Conservation (phyloP, 208 protist species). For the Acanthamoeba lugdunensis region DNA sequence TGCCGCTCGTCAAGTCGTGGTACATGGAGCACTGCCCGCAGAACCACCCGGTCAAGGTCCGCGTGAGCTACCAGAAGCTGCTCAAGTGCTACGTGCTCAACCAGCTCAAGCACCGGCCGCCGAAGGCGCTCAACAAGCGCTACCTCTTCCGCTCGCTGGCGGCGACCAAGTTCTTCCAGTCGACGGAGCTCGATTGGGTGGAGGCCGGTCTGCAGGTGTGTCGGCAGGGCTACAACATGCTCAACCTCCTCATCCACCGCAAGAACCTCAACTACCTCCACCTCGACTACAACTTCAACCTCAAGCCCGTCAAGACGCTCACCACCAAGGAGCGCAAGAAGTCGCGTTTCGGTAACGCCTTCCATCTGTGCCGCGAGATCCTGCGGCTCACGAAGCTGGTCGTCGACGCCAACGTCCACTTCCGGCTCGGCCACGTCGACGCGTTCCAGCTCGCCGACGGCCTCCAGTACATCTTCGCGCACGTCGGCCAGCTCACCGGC, state of each 20-base stretch:
- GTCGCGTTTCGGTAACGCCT: conserved; percentile 99
- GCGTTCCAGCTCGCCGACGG: conserved; percentile 98
- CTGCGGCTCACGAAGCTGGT: conserved; percentile 98
- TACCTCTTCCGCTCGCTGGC: conserved; percentile 94
- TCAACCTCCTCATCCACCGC: conserved; percentile 99
- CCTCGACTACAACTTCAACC: conserved; percentile 99
- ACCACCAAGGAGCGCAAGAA: conserved; percentile 99
- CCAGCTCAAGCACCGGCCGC: conserved; percentile 93
- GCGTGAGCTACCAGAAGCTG: conserved; percentile 99
- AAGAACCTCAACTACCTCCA: conserved; percentile 99
- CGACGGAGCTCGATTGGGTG: conserved; percentile 99
- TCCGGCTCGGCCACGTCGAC: conserved; percentile 98
- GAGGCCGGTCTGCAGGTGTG: conserved; percentile 99
- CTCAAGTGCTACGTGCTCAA: conserved; percentile 99
- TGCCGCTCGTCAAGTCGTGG: conserved; percentile 98
- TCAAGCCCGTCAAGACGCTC: conserved; percentile 99
- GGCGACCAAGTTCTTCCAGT: conserved; percentile 99
- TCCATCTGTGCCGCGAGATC: conserved; percentile 99
- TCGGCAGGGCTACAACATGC: conserved; percentile 99
- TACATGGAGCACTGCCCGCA: conserved; percentile 91
- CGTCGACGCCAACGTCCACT: conserved; percentile 99
- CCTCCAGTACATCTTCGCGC: conserved; percentile 98
- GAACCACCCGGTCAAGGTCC: conserved; percentile 93
- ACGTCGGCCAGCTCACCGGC: conserved; percentile 98
- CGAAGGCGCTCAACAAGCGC: conserved; percentile 89